Conservation (phyloP, 73 alveolate species). For the Paramecium biaurelia region DNA sequence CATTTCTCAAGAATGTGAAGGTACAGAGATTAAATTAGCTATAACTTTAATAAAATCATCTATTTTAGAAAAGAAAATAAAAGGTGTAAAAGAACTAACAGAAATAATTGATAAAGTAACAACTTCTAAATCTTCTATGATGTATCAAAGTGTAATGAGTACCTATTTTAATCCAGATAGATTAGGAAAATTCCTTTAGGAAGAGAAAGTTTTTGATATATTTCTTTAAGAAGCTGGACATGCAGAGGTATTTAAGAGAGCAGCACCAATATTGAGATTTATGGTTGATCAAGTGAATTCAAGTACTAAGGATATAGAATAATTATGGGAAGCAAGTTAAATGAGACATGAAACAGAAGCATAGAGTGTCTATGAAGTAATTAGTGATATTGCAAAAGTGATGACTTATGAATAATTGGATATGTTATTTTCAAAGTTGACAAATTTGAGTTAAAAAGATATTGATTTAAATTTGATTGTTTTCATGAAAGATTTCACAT, state of each 20-base stretch:
- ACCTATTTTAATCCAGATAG: neutral
- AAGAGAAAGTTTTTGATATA: constrained; percentile 26
- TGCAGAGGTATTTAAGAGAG: constrained; percentile 38
- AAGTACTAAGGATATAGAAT: neutral
- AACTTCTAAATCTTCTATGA: neutral
- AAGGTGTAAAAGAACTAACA: neutral
- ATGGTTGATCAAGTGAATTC: neutral
- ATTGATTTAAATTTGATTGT: neutral
- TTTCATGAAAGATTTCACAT: constrained; percentile 6
- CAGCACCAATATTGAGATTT: constrained; percentile 21
- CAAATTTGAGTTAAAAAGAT: neutral
- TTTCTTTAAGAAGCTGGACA: neutral
- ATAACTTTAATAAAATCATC: constrained; percentile 27
- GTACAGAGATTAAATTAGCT: neutral
- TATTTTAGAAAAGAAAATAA: constrained; percentile 10
- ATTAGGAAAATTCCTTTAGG: neutral
- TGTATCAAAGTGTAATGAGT: neutral
- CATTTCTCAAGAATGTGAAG: neutral
- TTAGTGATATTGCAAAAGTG: neutral
- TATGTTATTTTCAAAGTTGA: neutral
- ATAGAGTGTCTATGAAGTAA: constrained; percentile 16
- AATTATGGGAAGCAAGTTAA: constrained; percentile 12
- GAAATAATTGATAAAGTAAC: neutral
- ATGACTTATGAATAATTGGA: neutral
- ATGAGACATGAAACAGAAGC: constrained; percentile 52